Percentiles rank a stretch among this genome's conserved stretches.
Conservation (phyloP, 2,329 filamentous ascomycete species). For the Talaromyces sp. region DNA sequence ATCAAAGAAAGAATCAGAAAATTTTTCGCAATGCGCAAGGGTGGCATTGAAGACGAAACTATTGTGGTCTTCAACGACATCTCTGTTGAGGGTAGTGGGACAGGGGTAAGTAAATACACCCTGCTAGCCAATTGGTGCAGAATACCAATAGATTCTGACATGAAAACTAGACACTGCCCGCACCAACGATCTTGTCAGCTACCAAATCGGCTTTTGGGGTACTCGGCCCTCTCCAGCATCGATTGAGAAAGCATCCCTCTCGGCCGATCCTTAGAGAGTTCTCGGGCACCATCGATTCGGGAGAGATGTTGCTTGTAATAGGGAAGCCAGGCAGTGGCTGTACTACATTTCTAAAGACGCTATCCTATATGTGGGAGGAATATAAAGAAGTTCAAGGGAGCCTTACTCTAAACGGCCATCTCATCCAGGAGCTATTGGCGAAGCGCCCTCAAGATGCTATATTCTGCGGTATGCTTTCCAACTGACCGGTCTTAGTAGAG, state of each 20-base stretch:
- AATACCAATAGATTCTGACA: neutral
- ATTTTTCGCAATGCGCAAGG: neutral
- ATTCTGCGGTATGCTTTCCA: neutral
- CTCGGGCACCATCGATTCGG: constrained; percentile 30
- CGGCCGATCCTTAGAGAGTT: constrained; percentile 66
- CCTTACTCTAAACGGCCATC: constrained; percentile 39
- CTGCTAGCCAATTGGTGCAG: neutral
- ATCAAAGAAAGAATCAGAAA: neutral
- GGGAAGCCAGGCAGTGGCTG: constrained; percentile 68
- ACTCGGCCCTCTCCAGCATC: neutral
- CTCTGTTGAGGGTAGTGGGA: constrained; percentile 4
- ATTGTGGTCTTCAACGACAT: neutral
- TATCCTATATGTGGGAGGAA: constrained; percentile 58
- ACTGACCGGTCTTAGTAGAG: neutral
- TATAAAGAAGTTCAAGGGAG: constrained; percentile 59
- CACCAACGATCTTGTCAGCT: constrained; percentile 8
- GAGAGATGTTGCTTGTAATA: constrained; percentile 58
- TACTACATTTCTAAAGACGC: constrained; percentile 61
- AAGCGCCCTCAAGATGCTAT: neutral
- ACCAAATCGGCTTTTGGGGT: constrained; percentile 12
- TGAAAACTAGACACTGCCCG: neutral
- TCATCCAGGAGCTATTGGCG: neutral
- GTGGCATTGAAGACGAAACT: neutral
- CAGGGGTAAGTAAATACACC: constrained; percentile 7
- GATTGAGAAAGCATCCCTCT: neutral